A percentile compares a stretch with the other conserved stretches of the same genome.
Conservation (phyloP, 352 stramenopile genomes). For the Pythium rishiriense region DNA sequence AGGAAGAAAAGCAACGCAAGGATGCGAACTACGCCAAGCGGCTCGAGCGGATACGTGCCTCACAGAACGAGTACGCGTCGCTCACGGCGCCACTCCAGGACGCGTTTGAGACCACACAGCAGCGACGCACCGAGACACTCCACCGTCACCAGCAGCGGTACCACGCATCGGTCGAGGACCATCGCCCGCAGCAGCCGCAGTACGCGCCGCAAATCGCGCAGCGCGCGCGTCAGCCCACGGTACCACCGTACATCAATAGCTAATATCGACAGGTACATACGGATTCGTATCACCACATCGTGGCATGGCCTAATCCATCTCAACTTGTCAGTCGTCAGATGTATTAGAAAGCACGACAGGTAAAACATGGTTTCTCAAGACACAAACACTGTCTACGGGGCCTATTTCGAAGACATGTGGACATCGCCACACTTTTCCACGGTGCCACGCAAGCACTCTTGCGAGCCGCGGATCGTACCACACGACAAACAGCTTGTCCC, state of each 20-base stretch:
- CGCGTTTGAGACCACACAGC: slow-evolving; percentile 31
- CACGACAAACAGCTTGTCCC: no score
- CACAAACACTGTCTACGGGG: no score
- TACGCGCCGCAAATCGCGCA: not conserved
- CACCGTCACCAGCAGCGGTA: slow-evolving; percentile 46
- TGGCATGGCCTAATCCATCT: not conserved
- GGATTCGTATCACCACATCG: no score
- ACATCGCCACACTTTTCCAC: no score
- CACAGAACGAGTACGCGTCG: slow-evolving; percentile 41
- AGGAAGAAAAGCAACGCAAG: slow-evolving; percentile 53
- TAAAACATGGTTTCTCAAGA: no score
- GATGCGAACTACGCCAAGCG: slow-evolving; percentile 35
- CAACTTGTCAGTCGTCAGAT: no score
- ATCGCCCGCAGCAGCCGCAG: slow-evolving; percentile 7
- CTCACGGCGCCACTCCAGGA: slow-evolving; percentile 29
- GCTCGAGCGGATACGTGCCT: slow-evolving; percentile 40
- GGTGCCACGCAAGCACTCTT: no score
- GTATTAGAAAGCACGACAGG: no score
- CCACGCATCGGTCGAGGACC: slow-evolving; percentile 38
- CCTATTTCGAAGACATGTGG: no score
- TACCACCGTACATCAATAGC: slow-evolving; percentile 13
- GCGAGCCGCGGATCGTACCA: no score
- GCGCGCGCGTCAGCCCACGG: slow-evolving; percentile 6
- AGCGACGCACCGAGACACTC: slow-evolving; percentile 40
- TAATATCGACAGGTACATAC: no score